A percentile compares a stretch with the other conserved stretches of the same genome.
phyloP scores from a whole-genome alignment of 352 stramenopile genomes.

The Globisporangium spiculum region DNA sequence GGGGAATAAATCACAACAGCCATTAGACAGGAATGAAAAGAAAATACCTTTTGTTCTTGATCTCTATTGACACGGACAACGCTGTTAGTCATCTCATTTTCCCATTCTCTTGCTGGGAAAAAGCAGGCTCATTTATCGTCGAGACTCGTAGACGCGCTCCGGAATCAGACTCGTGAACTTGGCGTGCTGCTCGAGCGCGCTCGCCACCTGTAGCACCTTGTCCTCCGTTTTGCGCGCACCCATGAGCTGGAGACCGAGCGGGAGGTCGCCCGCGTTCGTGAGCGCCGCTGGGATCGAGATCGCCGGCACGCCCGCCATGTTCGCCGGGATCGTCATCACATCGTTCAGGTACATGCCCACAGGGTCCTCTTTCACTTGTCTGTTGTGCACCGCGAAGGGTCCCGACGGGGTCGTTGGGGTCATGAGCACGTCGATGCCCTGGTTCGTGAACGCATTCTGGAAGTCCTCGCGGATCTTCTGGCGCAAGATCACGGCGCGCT shows the following conservation, averaged over 20 bases:
- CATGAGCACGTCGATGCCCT: slow-evolving; percentile 81
- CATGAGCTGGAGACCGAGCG: slow-evolving; percentile 83
- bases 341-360: slow-evolving; percentile 91
- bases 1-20: not conserved
- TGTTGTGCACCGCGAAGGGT: slow-evolving; percentile 64
- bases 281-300: slow-evolving; percentile 76
- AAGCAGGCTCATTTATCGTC: slow-evolving; percentile 10
- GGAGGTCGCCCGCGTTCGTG: slow-evolving; percentile 50
- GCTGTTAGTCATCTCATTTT: not conserved
- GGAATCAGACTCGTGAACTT: slow-evolving; percentile 46
- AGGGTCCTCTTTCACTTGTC: slow-evolving; percentile 59
- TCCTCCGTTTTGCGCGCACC: slow-evolving; percentile 58
- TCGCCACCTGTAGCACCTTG: slow-evolving; percentile 56
- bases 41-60: slow-evolving; percentile 5
- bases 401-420: slow-evolving; percentile 84
- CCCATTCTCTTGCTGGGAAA: not conserved
- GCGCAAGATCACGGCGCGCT: slow-evolving; percentile 76
- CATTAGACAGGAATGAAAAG: not conserved
- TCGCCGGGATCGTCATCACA: slow-evolving; percentile 90
- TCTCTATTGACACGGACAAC: not conserved
- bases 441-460: slow-evolving; percentile 42
- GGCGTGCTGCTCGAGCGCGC: slow-evolving; percentile 58
- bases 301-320: slow-evolving; percentile 83
- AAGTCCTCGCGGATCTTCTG: slow-evolving; percentile 82
- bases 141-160: slow-evolving; percentile 43